Evolutionary conservation across 768 basidiomycete species (phyloP).

Genomic region (Kondoa subrosea): DNA sequence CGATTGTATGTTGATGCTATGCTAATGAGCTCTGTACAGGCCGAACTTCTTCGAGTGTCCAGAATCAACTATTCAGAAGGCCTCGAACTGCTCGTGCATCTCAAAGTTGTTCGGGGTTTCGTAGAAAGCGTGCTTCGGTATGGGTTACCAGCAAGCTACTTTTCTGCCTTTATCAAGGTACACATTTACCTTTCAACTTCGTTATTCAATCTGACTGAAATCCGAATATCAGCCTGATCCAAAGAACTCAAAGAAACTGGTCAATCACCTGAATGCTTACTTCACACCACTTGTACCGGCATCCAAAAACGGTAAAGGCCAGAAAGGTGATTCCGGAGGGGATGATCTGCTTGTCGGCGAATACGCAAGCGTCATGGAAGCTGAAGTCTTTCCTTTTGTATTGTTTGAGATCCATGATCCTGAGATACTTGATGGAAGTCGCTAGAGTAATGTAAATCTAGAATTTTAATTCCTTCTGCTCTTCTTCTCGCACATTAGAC

Average conservation of each 20-base stretch:
- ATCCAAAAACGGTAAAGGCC: conserved; percentile 34
- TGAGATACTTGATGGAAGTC: conserved; percentile 9
- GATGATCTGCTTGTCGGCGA: conserved; percentile 59
- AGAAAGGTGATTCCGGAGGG: conserved; percentile 26
- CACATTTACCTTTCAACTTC: conserved; percentile 14
- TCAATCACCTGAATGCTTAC: conserved; percentile 54
- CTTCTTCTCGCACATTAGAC: too few species aligned
- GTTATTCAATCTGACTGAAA: background rate
- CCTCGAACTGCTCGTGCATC: conserved; percentile 79
- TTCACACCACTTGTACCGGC: conserved; percentile 58
- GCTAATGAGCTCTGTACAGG: conserved; percentile 41
- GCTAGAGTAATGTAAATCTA: too few species aligned
- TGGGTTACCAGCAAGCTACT: conserved; percentile 81
- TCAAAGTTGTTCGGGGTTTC: conserved; percentile 79
- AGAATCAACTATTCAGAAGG: conserved; percentile 95
- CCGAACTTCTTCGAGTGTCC: conserved; percentile 72
- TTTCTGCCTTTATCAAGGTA: conserved; percentile 65
- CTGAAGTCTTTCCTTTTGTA: conserved; percentile 91
- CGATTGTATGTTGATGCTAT: background rate
- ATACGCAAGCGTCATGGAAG: conserved; percentile 80
- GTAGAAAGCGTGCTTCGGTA: conserved; percentile 91
- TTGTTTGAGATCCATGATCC: conserved; percentile 64
- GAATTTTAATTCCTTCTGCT: too few species aligned
- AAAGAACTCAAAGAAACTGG: conserved; percentile 61
- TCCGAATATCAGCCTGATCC: conserved; percentile 52